Evolutionary conservation across 2,329 filamentous ascomycete genomes (phyloP).

Genomic region (Tolypocladium nubicola): DNA sequence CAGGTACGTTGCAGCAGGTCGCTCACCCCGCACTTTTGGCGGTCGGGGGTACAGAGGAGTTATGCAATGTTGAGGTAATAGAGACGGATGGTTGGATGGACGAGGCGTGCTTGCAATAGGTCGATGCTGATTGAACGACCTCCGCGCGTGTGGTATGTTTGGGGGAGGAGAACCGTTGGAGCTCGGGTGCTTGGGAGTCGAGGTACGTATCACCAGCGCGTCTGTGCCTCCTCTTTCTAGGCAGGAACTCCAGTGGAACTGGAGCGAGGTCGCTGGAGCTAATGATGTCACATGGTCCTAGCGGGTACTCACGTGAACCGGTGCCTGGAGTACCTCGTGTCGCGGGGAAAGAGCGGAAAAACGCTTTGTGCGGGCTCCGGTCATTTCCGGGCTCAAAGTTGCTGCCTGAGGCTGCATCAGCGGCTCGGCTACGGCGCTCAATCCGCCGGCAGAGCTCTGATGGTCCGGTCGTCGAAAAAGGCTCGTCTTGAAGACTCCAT

Average conservation of each 20-base stretch:
- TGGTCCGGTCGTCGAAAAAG: constrained; percentile 23
- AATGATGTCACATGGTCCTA: neutral
- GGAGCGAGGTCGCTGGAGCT: neutral
- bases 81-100: neutral
- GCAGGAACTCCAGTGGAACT: neutral
- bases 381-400: neutral
- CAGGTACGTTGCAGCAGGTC: constrained; percentile 8
- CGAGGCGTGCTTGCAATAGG: constrained; percentile 2
- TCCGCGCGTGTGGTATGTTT: neutral
- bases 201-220: neutral
- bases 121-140: constrained; percentile 3
- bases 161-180: neutral
- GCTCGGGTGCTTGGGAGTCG: neutral
- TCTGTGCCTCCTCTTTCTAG: neutral
- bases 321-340: neutral
- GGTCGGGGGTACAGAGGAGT: neutral
- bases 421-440: constrained; percentile 21
- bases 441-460: constrained; percentile 21
- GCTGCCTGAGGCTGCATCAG: constrained; percentile 15
- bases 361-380: neutral
- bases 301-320: no score
- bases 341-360: neutral
- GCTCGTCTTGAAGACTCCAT: constrained; percentile 26
- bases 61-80: neutral
- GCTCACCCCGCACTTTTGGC: constrained; percentile 13